These are phyloP conservation scores for Borealophlyctis nickersoniae DNA, from an alignment of 192 early-diverging fungal genomes.

Conservation along the genomic window DNA sequence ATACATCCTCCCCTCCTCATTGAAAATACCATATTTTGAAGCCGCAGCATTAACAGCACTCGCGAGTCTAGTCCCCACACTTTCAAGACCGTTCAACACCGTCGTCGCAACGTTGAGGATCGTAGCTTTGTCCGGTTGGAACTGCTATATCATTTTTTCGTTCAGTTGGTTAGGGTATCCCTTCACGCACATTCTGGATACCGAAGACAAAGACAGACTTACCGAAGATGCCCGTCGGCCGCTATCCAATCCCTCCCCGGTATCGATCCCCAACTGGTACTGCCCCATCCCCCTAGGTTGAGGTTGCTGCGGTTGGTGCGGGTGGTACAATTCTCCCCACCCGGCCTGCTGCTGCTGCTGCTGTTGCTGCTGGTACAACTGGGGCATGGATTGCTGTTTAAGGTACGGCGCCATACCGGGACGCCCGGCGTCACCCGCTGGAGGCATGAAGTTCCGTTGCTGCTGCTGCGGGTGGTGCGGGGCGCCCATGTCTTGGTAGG, in stretches of 20 bases:
- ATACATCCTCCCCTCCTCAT: neutral
- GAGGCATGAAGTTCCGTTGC: too few species aligned
- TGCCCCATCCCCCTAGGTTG: neutral
- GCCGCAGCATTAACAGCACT: neutral
- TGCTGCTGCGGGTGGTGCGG: too few species aligned
- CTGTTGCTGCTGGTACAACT: neutral
- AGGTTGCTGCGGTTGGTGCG: too few species aligned
- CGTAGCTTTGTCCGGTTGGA: neutral
- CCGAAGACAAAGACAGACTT: too few species aligned
- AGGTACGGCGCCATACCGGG: too few species aligned
- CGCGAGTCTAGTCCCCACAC: neutral
- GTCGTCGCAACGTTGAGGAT: neutral
- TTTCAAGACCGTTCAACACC: neutral
- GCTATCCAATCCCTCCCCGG: neutral
- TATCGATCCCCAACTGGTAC: neutral
- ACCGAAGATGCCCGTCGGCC: neutral
- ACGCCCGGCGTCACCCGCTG: too few species aligned
- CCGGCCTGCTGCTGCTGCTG: neutral
- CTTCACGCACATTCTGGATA: too few species aligned
- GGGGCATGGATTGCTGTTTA: neutral
- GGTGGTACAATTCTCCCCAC: too few species aligned
- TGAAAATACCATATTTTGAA: neutral
- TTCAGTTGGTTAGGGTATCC: too few species aligned
- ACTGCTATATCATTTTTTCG: too few species aligned
- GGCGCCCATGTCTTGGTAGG: too few species aligned